Evolutionary conservation across 164 flowering plant genomes (phyloP).

Genomic region (Aristolochia contorta): DNA sequence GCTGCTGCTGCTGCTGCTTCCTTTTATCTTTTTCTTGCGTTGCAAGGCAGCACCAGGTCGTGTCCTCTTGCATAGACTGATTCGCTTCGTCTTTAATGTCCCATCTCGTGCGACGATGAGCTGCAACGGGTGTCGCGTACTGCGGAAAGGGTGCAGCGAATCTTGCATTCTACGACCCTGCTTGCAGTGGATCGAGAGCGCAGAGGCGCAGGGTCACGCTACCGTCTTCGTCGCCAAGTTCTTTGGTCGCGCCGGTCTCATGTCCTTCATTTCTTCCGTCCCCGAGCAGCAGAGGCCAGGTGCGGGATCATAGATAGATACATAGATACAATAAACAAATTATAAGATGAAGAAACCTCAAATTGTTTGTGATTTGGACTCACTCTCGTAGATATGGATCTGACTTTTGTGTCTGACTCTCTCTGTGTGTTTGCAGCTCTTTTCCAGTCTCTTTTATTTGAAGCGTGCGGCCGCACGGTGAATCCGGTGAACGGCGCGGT

Average conservation of each 20-base stretch:
- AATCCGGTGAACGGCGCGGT: conserved; percentile 87
- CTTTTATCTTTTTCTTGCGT: neutral
- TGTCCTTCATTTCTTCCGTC: conserved; percentile 65
- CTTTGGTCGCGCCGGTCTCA: conserved; percentile 79
- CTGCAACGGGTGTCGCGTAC: conserved; percentile 82
- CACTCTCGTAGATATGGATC: too few relatives aligned
- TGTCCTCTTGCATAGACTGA: neutral
- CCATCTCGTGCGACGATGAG: conserved; percentile 33
- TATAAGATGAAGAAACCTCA: too few relatives aligned
- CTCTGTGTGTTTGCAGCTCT: conserved; percentile 43
- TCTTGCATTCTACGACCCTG: conserved; percentile 55
- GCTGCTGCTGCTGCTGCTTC: neutral
- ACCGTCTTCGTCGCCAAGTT: conserved; percentile 79
- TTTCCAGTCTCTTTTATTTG: conserved; percentile 60
- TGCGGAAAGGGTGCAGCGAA: conserved; percentile 78
- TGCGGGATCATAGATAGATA: too few relatives aligned
- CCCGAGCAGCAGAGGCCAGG: conserved; percentile 55
- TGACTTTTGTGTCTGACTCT: too few relatives aligned
- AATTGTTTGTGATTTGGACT: too few relatives aligned
- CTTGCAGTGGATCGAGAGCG: conserved; percentile 52
- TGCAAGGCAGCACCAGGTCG: neutral
- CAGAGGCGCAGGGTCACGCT: conserved; percentile 73
- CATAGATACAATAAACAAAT: too few relatives aligned
- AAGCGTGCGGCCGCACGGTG: conserved; percentile 75
- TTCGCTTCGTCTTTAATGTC: neutral